phyloP scores from a whole-genome alignment of 192 early-diverging fungal genomes.

The Podila clonocystis region DNA sequence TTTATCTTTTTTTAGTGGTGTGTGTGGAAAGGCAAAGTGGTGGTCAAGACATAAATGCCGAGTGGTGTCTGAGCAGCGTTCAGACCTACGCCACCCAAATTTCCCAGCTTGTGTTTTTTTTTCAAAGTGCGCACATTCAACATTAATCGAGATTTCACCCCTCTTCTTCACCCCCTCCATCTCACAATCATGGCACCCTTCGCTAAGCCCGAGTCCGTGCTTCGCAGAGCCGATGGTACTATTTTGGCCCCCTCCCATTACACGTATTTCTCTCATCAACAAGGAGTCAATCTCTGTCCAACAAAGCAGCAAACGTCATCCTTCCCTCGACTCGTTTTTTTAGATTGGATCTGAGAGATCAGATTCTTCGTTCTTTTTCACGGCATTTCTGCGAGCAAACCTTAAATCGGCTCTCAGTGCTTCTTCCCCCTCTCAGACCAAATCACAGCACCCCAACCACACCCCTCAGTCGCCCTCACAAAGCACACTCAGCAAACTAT shows the following conservation, averaged over 20 bases:
- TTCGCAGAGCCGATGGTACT: slow-evolving; percentile 55
- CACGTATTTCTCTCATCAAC: not conserved
- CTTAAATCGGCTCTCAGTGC: not conserved
- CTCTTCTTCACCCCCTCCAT: slow-evolving; percentile 15
- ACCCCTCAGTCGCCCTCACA: not conserved
- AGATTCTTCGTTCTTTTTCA: not conserved
- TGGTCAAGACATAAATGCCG: too few species aligned
- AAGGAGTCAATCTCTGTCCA: too few species aligned
- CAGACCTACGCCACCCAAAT: not conserved
- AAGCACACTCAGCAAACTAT: too few species aligned
- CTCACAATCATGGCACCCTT: slow-evolving; percentile 47
- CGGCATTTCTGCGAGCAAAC: too few species aligned
- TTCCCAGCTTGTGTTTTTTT: not conserved
- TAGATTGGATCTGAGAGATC: not conserved
- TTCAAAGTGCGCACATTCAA: not conserved
- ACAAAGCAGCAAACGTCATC: not conserved
- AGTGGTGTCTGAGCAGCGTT: too few species aligned
- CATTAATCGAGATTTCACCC: not conserved
- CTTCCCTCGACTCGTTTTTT: not conserved
- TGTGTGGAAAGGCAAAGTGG: too few species aligned
- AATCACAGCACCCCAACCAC: not conserved
- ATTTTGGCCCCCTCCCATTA: not conserved
- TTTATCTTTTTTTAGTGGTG: too few species aligned
- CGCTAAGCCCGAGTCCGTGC: slow-evolving; percentile 54
- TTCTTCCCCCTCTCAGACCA: not conserved